Percentiles rank a stretch among this genome's conserved stretches.
Conservation (phyloP, 108 stramenopile genomes). For the Pelagomonas calceolata region DNA sequence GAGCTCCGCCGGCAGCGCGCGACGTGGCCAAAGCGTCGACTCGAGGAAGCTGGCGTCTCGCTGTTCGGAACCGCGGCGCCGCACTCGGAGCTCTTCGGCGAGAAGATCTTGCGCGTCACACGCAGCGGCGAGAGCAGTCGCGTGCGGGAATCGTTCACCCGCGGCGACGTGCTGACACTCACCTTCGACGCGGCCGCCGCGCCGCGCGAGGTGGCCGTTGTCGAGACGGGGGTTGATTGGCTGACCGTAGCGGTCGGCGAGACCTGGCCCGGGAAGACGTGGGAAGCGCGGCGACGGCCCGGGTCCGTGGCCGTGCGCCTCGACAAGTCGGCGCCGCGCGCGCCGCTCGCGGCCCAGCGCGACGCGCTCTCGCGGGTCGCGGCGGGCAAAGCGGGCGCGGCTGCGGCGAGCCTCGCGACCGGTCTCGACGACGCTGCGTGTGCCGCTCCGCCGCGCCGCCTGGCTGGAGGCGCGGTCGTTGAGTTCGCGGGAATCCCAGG, state of each 20-base stretch:
- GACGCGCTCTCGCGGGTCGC: slow-evolving; percentile 34
- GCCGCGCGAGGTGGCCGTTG: slow-evolving; percentile 44
- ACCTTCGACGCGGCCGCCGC: slow-evolving; percentile 17
- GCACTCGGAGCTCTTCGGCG: slow-evolving; percentile 54
- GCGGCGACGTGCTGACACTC: slow-evolving; percentile 47
- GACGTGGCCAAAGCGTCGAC: slow-evolving; percentile 25
- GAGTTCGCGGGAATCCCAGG: too few relatives aligned
- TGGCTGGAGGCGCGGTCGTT: too few relatives aligned
- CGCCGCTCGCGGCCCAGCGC: slow-evolving; percentile 43
- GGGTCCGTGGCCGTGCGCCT: slow-evolving; percentile 40
- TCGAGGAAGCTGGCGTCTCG: slow-evolving; percentile 42
- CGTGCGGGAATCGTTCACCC: slow-evolving; percentile 33
- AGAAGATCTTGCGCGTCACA: slow-evolving; percentile 48
- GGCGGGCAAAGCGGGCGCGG: slow-evolving; percentile 32
- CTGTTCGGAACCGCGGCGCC: slow-evolving; percentile 43
- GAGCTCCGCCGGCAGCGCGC: slow-evolving; percentile 32
- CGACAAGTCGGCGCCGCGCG: slow-evolving; percentile 37
- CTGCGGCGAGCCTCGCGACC: slow-evolving; percentile 18
- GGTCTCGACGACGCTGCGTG: not conserved
- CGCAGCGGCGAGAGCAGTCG: not conserved
- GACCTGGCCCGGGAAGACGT: slow-evolving; percentile 47
- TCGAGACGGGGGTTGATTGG: slow-evolving; percentile 46
- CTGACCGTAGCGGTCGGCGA: slow-evolving; percentile 43
- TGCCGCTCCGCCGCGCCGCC: not conserved
- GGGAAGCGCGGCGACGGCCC: slow-evolving; percentile 45